Base-by-base conservation (phyloP, 1,284 basidiomycete genomes). In the Phenoliferia sp. region DNA sequence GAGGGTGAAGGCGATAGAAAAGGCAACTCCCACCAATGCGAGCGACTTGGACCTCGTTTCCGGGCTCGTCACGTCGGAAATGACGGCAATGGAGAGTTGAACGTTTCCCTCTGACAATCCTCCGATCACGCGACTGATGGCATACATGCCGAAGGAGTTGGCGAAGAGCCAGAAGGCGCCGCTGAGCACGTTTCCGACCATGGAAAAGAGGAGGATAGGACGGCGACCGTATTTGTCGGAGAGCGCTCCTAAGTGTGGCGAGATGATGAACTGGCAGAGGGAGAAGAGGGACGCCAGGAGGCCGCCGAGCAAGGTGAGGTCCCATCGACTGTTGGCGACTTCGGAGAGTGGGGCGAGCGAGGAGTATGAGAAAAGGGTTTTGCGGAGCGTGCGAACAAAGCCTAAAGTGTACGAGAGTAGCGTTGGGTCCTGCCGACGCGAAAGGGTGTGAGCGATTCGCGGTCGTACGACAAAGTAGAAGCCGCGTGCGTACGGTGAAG, bases 1-100 rank as follows among this genome's bases (percentile, higher is more conserved):
- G 86, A 80, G 70, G n/a, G 79, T 80, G 81, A 95, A 95, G 77
- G 91, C 93, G 61, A 95, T 87, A 10, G 91, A 90, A 76, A 96
- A 96, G 1, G 94, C 93, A 63, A 95, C 90, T 22, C 94, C 93
- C 59, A 96, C 89, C 69, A 94, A 85, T 0, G 93, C 90, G n/a
- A 96, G 85, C 9, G 90, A 87, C 76, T 86, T 89, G 5, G 90
- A 63, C 17, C 74, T 59, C 19, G 61, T 56, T 32, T 84, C 83
- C 3, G 89, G 84, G 0, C 88, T 85, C 0, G 91, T 89, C 39
- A 95, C 85, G 77, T 96, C 93, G 28, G 91, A 90, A 35, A 96
- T 85, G 74, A 92, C 92, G 7, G 92, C 92, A 73, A 82, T 82
- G 62, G 78, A 79, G 6, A 84, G 76, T 68, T 83, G 82, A 4